Evolutionary conservation across 1,284 basidiomycete species (phyloP).

Genomic region (Austroboletus novae-zelandiae): DNA sequence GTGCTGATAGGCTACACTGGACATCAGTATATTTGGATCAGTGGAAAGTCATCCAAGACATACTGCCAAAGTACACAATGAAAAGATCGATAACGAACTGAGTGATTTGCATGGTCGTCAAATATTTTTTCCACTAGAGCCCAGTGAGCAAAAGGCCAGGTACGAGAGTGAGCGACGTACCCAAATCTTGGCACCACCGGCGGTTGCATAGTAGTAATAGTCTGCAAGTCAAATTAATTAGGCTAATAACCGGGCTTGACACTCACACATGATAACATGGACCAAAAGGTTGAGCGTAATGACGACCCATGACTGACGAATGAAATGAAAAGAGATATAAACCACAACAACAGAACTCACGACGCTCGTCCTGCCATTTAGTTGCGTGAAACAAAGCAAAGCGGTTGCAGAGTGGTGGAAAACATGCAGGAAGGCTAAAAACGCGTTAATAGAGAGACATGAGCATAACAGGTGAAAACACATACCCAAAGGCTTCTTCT

Average conservation of each 20-base stretch:
- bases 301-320: constrained; percentile 89
- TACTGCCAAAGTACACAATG: constrained; percentile 91
- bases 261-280: constrained; percentile 97
- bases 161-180: constrained; percentile 43
- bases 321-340: constrained; percentile 7
- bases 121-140: constrained; percentile 90
- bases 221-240: constrained; percentile 45
- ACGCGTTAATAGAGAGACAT: neutral
- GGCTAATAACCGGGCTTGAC: neutral
- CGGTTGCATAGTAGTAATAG: constrained; percentile 97
- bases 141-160: constrained; percentile 1
- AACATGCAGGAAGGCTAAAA: constrained; percentile 90
- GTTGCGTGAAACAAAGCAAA: constrained; percentile 89
- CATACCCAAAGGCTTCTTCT: constrained; percentile 95
- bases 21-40: constrained; percentile 10
- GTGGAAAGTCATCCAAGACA: constrained; percentile 37
- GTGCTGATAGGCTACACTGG: constrained; percentile 74
- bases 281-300: constrained; percentile 92
- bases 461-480: constrained; percentile 9
- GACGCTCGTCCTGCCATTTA: constrained; percentile 90
- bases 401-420: constrained; percentile 99
- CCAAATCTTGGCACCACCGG: constrained; percentile 94
- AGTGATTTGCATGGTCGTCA: constrained; percentile 93
- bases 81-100: constrained; percentile 92
- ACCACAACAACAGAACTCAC: constrained; percentile 43